These are phyloP conservation scores for Pseudofabraea citricarpa DNA, from an alignment of 2,329 filamentous ascomycete genomes.

Conservation along the genomic window DNA sequence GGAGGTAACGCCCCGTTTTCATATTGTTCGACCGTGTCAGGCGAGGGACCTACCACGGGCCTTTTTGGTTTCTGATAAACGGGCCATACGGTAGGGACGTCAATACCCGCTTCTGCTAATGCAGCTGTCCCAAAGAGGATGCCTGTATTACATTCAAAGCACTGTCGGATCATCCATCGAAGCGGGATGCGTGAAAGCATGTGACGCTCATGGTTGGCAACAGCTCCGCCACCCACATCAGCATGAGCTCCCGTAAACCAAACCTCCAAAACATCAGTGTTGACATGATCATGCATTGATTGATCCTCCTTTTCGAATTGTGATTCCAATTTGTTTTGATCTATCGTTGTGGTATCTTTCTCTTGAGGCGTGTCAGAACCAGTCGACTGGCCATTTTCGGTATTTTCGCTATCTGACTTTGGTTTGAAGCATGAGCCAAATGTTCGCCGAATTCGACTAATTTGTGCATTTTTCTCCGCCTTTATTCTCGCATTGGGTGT, in stretches of 20 bases:
- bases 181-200: constrained; percentile 39
- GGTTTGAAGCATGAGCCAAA: constrained; percentile 8
- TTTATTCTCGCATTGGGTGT: constrained; percentile 3
- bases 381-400: constrained; percentile 2
- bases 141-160: constrained; percentile 40
- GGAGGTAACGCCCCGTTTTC: constrained; percentile 28
- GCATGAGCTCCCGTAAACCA: constrained; percentile 39
- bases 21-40: constrained; percentile 31
- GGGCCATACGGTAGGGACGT: constrained; percentile 36
- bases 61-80: constrained; percentile 26
- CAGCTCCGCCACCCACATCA: constrained; percentile 40
- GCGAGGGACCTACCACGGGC: constrained; percentile 31
- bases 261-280: constrained; percentile 40
- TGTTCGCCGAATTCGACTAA: not conserved
- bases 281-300: constrained; percentile 9
- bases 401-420: not conserved
- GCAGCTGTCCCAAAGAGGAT: constrained; percentile 35
- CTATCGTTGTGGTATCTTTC: constrained; percentile 11
- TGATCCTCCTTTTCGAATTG: constrained; percentile 10
- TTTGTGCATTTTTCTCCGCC: not conserved
- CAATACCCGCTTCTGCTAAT: constrained; percentile 36
- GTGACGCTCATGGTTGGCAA: constrained; percentile 34
- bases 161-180: constrained; percentile 43
- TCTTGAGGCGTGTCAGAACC: not conserved
- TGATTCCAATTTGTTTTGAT: constrained; percentile 15